Evolutionary conservation across 345 rosid genomes (phyloP).

Genomic region (Brassica juncea): DNA sequence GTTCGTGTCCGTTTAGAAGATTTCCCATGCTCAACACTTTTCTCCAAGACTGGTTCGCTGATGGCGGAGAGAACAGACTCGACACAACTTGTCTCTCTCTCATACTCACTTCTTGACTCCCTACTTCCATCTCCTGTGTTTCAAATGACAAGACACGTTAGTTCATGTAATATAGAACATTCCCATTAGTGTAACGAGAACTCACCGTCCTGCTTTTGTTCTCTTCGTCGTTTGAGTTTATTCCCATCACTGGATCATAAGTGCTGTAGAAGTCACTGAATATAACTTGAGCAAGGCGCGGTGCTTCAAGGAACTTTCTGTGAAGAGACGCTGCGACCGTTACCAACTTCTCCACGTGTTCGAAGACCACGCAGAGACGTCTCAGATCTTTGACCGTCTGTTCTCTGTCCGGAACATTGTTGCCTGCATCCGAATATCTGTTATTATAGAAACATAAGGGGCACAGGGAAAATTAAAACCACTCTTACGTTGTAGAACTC

Average conservation of each 20-base stretch:
- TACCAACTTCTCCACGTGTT: conserved; percentile 73
- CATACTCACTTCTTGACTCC: conserved; percentile 53
- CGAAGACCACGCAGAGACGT: conserved; percentile 67
- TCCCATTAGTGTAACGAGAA: not conserved
- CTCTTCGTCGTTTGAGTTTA: conserved; percentile 44
- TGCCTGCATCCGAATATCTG: conserved; percentile 51
- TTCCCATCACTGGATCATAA: conserved; percentile 68
- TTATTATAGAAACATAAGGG: conserved; percentile 10
- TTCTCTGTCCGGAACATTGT: conserved; percentile 47
- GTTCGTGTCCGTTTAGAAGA: conserved; percentile 96
- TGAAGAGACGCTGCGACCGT: conserved; percentile 86
- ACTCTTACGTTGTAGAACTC: conserved; percentile 60
- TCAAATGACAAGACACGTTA: conserved; percentile 11
- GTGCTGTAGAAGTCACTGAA: conserved; percentile 63
- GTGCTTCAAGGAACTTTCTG: conserved; percentile 70
- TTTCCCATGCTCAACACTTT: conserved; percentile 99
- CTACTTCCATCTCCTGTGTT: conserved; percentile 60
- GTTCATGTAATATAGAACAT: not conserved
- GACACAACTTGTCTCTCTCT: conserved; percentile 65
- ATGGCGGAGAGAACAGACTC: conserved; percentile 67
- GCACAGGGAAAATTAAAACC: not conserved
- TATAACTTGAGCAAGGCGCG: conserved; percentile 68
- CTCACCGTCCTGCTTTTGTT: conserved; percentile 32
- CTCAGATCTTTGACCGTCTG: conserved; percentile 65
- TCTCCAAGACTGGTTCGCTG: conserved; percentile 90